phyloP scores from a whole-genome alignment of 345 rosid species.

The Schrenkiella parvula region DNA sequence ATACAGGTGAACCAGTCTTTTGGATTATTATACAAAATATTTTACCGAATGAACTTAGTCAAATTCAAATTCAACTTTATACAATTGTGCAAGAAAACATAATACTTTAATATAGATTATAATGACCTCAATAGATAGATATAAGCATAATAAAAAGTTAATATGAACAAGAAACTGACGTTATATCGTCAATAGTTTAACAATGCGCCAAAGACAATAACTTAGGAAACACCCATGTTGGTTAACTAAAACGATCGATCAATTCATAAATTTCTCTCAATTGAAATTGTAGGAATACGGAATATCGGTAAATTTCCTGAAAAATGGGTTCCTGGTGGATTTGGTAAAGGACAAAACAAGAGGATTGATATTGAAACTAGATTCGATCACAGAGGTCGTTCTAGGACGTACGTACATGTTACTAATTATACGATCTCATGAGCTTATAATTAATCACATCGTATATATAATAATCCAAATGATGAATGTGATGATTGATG shows the following conservation, averaged over 20 bases:
- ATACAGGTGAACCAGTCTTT: background rate
- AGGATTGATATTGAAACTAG: conserved; percentile 54
- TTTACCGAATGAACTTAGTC: background rate
- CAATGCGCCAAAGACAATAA: too few species aligned
- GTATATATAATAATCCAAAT: background rate
- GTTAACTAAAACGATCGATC: background rate
- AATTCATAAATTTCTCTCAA: background rate
- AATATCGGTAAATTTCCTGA: conserved; percentile 38
- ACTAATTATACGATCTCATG: background rate
- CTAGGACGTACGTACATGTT: conserved; percentile 17
- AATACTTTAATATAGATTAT: too few species aligned
- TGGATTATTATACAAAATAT: background rate
- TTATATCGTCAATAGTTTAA: too few species aligned
- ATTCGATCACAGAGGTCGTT: conserved; percentile 51
- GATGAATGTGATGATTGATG: background rate
- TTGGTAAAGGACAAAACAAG: conserved; percentile 33
- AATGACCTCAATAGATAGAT: background rate
- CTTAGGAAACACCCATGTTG: too few species aligned
- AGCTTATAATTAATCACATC: background rate
- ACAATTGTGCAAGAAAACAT: background rate
- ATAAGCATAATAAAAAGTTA: background rate
- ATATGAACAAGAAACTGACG: too few species aligned
- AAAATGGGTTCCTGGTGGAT: conserved; percentile 56
- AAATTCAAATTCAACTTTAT: background rate
- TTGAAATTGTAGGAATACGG: conserved; percentile 38